Conservation (phyloP, 179 eudicot genomes). For the Vitellaria paradoxa region DNA sequence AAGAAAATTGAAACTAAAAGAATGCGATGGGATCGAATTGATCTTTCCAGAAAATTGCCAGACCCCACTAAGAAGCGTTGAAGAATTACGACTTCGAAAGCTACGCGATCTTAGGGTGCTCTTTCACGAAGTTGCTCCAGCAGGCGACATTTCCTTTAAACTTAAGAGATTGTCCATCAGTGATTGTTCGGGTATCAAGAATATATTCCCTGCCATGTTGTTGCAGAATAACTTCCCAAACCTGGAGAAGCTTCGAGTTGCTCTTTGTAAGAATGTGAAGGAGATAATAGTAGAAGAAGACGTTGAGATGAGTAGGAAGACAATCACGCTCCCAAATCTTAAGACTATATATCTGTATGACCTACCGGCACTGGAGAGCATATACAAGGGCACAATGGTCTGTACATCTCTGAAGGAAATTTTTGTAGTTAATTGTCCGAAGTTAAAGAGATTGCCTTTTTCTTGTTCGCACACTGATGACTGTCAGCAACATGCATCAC, state of each 20-base stretch:
- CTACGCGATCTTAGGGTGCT: background rate
- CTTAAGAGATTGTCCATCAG: accelerated
- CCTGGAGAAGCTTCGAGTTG: accelerated
- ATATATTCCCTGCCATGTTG: no score
- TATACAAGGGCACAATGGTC: background rate
- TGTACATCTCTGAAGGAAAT: background rate
- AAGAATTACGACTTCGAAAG: accelerated
- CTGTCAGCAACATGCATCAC: no score
- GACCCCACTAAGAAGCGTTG: background rate
- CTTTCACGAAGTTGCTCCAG: background rate
- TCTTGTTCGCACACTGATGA: background rate
- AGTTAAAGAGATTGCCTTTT: background rate
- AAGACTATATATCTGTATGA: accelerated
- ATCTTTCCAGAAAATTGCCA: background rate
- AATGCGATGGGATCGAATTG: background rate
- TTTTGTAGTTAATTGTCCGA: background rate
- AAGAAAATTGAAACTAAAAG: accelerated
- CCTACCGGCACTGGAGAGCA: constrained; percentile 1
- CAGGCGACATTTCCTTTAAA: background rate
- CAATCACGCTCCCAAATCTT: background rate
- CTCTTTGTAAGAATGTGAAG: background rate
- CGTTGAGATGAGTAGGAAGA: background rate
- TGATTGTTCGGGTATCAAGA: background rate
- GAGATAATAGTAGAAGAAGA: background rate
- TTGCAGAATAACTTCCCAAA: background rate